Percentiles rank a stretch among this genome's conserved stretches.
phyloP scores from a whole-genome alignment of 352 stramenopile species.

The Paralagenidium karlingii region DNA sequence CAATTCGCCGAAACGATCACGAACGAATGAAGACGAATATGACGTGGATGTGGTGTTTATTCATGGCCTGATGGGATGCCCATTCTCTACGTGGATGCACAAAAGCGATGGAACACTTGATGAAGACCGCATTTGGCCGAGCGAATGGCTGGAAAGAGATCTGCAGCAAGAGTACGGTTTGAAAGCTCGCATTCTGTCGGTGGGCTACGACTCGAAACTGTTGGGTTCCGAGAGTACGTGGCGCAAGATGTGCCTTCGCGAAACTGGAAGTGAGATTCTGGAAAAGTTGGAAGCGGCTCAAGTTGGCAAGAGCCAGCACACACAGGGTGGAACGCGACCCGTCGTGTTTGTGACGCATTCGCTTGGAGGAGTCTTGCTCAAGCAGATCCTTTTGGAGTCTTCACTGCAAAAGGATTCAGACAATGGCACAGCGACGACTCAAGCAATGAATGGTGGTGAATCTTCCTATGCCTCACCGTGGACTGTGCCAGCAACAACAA shows the following conservation, averaged over 20 bases:
- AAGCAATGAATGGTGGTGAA: conserved; percentile 1
- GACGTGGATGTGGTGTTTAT: conserved; percentile 76
- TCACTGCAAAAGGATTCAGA: too few species aligned
- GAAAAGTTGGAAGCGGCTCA: conserved; percentile 41
- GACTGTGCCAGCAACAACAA: too few species aligned
- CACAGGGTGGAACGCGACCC: conserved; percentile 30
- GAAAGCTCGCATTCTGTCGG: conserved; percentile 55
- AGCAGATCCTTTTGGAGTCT: conserved; percentile 64
- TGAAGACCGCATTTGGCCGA: conserved; percentile 40
- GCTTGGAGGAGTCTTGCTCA: conserved; percentile 71
- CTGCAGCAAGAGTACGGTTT: conserved; percentile 35
- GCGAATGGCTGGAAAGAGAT: conserved; percentile 53
- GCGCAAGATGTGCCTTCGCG: conserved; percentile 59
- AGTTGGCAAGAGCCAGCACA: too few species aligned
- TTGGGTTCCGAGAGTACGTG: conserved; percentile 60
- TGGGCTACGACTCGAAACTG: conserved; percentile 74
- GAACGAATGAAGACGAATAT: conserved; percentile 20
- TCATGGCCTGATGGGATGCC: conserved; percentile 62
- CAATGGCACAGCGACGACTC: not conserved
- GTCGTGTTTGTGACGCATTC: conserved; percentile 80
- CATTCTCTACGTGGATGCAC: conserved; percentile 71
- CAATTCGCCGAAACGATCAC: conserved; percentile 41
- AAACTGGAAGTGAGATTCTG: conserved; percentile 51
- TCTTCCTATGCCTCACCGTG: conserved; percentile 1
- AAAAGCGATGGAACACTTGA: too few species aligned